Percentiles rank a stretch among this genome's conserved stretches.
These are phyloP conservation scores for Cladorrhinum samala DNA, from an alignment of 495 filamentous ascomycete species.

Conservation along the genomic window DNA sequence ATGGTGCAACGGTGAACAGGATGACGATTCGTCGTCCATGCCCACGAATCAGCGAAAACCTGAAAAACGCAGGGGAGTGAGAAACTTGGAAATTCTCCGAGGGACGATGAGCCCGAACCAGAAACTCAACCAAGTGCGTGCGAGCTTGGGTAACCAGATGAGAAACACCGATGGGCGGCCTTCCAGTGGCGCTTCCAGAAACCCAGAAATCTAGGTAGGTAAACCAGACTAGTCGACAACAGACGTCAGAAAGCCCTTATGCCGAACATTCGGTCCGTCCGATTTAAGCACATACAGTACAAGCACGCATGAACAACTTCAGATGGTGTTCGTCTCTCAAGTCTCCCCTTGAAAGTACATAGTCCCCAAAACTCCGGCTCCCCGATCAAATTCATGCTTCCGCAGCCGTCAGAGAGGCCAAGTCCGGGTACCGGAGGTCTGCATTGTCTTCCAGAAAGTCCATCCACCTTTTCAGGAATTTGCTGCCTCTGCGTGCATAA, in stretches of 20 bases:
- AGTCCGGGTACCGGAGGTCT: conserved; percentile 77
- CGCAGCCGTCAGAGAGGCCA: conserved; percentile 41
- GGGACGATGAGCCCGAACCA: not conserved
- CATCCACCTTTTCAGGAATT: conserved; percentile 87
- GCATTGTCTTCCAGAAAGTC: conserved; percentile 76
- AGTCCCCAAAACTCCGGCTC: not conserved
- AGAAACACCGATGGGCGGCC: not conserved
- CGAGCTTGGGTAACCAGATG: not conserved
- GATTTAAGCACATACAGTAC: too few species aligned
- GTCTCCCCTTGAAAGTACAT: not conserved
- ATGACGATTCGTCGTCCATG: too few species aligned
- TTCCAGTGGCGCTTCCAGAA: not conserved
- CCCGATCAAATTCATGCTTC: conserved; percentile 16
- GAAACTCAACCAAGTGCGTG: not conserved
- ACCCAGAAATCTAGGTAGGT: too few species aligned
- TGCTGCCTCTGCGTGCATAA: conserved; percentile 55
- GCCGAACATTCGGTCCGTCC: too few species aligned
- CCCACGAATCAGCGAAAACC: too few species aligned
- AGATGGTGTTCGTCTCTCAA: too few species aligned
- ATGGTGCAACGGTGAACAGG: not conserved
- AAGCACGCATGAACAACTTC: too few species aligned
- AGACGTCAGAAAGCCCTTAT: not conserved
- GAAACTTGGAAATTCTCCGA: conserved; percentile 1
- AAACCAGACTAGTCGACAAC: too few species aligned
- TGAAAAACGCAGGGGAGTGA: not conserved